Conservation (phyloP, 495 filamentous ascomycete genomes). For the Cudoniella acicularis region DNA sequence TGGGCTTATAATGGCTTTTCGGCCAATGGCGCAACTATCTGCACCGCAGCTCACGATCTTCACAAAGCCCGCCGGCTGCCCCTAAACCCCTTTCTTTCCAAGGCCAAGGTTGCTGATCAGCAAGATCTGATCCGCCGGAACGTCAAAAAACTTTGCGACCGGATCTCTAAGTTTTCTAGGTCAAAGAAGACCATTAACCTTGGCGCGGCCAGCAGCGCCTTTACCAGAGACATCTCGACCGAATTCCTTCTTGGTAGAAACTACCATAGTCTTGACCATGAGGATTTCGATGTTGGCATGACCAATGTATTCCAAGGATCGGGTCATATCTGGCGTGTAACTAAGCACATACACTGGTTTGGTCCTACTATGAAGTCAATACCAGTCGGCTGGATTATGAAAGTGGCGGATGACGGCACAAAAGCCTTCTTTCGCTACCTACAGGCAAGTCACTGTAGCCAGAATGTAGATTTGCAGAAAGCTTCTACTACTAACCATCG, state of each 20-base stretch:
- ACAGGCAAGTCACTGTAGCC: neutral
- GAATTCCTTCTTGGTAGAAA: conserved; percentile 29
- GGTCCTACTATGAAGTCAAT: conserved; percentile 25
- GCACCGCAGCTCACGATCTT: conserved; percentile 40
- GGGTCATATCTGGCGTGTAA: conserved; percentile 26
- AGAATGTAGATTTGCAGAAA: neutral
- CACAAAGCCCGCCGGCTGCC: conserved; percentile 34
- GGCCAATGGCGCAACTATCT: conserved; percentile 24
- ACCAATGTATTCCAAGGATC: conserved; percentile 10
- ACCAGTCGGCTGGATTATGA: conserved; percentile 24
- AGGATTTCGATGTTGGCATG: conserved; percentile 26
- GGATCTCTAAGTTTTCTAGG: conserved; percentile 20
- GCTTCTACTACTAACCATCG: neutral
- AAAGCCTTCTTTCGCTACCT: conserved; percentile 23
- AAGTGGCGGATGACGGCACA: conserved; percentile 18
- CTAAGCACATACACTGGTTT: conserved; percentile 27
- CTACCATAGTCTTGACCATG: conserved; percentile 26
- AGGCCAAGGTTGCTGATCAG: neutral
- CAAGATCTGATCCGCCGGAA: conserved; percentile 26
- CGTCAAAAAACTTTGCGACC: conserved; percentile 26
- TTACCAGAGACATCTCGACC: conserved; percentile 21
- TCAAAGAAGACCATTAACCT: conserved; percentile 25
- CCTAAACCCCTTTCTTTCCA: conserved; percentile 37
- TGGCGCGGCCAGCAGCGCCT: conserved; percentile 31
- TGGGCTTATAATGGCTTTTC: neutral